Base-by-base conservation (phyloP, 2,329 filamentous ascomycete genomes). In the Sphaerulina vaccinii region DNA sequence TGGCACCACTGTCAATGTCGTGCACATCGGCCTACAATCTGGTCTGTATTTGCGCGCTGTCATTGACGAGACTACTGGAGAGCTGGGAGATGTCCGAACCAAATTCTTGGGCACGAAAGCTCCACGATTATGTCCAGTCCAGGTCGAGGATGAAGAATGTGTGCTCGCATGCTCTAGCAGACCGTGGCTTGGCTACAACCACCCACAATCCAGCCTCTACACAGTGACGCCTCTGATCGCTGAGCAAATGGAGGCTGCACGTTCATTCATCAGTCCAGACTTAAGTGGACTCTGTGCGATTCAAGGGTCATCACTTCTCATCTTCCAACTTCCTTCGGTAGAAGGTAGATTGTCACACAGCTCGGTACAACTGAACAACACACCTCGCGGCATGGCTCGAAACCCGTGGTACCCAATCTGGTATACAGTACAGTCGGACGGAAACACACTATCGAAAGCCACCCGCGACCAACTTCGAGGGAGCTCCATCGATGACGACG, bases 11-110 rank as follows among this genome's bases (percentile, higher is more conserved):
- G 95, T 92, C 0, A 79, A 96, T 3, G 97, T 96, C 67, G 81
- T 99, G 4, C 93, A 99, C 65, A 97, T 99, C 55, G 95, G 93
- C 49, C 80, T 99, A 1, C 87, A 93, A 67, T 97, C 91, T 23
- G 93, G 95, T 50, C 90, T 99, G 9, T 99, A 99, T 68, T 82
- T 99, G 19, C 84, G 95, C 38, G 97, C 93, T 0, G 89, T 96
- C 5, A 76, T 99, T 13, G 93, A 99, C 64, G 95, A 97, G 67
- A 83, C 96, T 35, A 97, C 91, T 2, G 95, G 95, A 52, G 93
- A 99, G 68, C 79, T 99, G 29, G 95, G 91, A 1, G 92, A 99
- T 67, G 97, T 92, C 0, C 81, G 93, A 39, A 93, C 93, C 55
- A 90, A 95, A 51, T 99, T 99, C 72, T 77, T 99, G 7, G 95